Evolutionary conservation across 768 basidiomycete species (phyloP), one percentile per base, ranked within the genome.

Genomic region (Ramaria rubella): DNA sequence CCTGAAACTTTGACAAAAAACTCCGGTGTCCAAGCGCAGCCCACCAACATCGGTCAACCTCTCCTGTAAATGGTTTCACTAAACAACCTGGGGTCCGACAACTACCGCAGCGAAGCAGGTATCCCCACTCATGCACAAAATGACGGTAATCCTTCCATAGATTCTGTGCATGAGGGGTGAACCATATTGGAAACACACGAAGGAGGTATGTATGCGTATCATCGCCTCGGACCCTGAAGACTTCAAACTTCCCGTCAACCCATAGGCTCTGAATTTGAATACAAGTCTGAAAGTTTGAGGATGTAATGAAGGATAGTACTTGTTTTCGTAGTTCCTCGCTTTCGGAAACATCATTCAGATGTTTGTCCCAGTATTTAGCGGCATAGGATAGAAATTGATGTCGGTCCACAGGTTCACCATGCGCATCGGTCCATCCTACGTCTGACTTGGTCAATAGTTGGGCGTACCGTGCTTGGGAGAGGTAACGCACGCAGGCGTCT

Each of bases 281-380:
- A 26, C 64, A 65, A 1, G 70, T 71, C 53, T 65, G 60, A 51
- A 70, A 71, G 56, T 67, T 68, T 12, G 65, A 24, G 0, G 69
- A 70, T 9, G 49, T 52, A 31, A 71, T 48, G 58, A 70, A 70
- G 0, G 44, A 49, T 17, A 48, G 43, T 4, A 70, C 58, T 4
- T 54, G 60, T 5, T 55, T 55, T 6, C 48, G 30, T 15, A 67
- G 23, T 40, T 34, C 49, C 23, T 29, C 23, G 12, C 19, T 29
- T 19, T 48, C 45, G 15, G 19, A 21, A 19, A 65, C 52, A n/a
- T 64, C 46, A 29, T 67, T 64, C 24, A 71, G 59, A 42, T 68
- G 66, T 33, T 66, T 67, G 49, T 65, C 68, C 70, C 70, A 71
- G 57, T 71, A 68, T 42, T 71, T 71, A 2, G 68, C 64, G 6